phyloP scores from a whole-genome alignment of 805 yeast genomes.

The Isabelozyma gotoi region DNA sequence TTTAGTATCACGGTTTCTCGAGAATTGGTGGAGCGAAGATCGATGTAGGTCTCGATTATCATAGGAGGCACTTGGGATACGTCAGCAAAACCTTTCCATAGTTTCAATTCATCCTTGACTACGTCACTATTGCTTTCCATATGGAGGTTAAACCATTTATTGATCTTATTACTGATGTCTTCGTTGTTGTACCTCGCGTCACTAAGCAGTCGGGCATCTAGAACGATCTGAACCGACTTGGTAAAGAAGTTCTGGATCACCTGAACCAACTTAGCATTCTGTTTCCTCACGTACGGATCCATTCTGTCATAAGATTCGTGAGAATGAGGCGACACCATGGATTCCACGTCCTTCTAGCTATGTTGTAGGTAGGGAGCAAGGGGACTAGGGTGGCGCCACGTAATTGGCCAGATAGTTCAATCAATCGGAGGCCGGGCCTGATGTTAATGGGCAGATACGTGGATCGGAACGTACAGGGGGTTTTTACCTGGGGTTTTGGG shows the following conservation, averaged over 20 bases:
- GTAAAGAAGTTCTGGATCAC: conserved; percentile 62
- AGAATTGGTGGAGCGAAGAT: conserved; percentile 55
- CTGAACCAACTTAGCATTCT: conserved; percentile 38
- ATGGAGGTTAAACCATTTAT: conserved; percentile 66
- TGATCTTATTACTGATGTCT: conserved; percentile 30
- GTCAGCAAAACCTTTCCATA: conserved; percentile 56
- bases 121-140: conserved; percentile 32
- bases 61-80: conserved; percentile 65
- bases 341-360: neutral
- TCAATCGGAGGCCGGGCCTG: neutral
- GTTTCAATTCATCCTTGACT: conserved; percentile 54
- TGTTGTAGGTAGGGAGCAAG: neutral
- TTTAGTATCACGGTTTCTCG: conserved; percentile 59
- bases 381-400: neutral
- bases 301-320: neutral
- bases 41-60: conserved; percentile 80
- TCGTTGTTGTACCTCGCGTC: conserved; percentile 16
- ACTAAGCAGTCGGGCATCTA: conserved; percentile 42
- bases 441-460: neutral
- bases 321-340: neutral
- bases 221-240: conserved; percentile 58
- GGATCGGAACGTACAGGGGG: neutral
- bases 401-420: neutral
- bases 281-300: conserved; percentile 20
- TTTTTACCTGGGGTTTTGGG: neutral